Evolutionary conservation across 108 stramenopile species (phyloP).

Genomic region (Nitzschia sp.): DNA sequence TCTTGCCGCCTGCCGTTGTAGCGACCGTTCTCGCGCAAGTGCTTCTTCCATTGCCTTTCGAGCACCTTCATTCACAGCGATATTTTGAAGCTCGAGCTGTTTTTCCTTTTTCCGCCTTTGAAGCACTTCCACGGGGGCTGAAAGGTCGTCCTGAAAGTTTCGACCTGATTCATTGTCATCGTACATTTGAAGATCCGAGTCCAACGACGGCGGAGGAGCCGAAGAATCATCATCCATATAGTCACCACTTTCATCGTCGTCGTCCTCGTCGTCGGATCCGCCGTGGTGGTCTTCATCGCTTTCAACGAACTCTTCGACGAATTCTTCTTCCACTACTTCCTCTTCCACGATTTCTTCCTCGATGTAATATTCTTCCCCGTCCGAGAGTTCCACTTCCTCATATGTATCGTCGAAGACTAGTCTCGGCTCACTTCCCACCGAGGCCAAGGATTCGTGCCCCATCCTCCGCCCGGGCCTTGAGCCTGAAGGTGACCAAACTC

Average conservation of each 20-base stretch:
- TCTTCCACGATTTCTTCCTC: slow-evolving; percentile 6
- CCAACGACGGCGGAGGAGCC: not conserved
- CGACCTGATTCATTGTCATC: not conserved
- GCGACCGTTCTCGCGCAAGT: not conserved
- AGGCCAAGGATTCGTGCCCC: too few relatives aligned
- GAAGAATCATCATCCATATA: slow-evolving; percentile 20
- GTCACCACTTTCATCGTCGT: slow-evolving; percentile 15
- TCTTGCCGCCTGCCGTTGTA: slow-evolving; percentile 6
- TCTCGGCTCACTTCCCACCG: too few relatives aligned
- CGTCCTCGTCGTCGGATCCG: slow-evolving; percentile 9
- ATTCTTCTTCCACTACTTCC: slow-evolving; percentile 5
- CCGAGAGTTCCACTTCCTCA: not conserved
- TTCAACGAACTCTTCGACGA: not conserved
- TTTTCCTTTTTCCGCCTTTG: not conserved
- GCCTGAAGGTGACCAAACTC: too few relatives aligned
- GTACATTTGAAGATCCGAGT: not conserved
- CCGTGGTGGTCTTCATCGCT: not conserved
- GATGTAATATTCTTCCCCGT: not conserved
- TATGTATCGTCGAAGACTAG: too few relatives aligned
- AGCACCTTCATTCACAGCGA: slow-evolving; percentile 13
- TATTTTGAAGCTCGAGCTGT: slow-evolving; percentile 5
- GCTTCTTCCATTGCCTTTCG: slow-evolving; percentile 16
- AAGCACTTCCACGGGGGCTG: not conserved
- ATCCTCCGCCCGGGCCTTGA: too few relatives aligned
- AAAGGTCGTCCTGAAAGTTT: not conserved